These are phyloP conservation scores for Pharus latifolius DNA, from an alignment of 176 grass and related monocot genomes.

Conservation along the genomic window DNA sequence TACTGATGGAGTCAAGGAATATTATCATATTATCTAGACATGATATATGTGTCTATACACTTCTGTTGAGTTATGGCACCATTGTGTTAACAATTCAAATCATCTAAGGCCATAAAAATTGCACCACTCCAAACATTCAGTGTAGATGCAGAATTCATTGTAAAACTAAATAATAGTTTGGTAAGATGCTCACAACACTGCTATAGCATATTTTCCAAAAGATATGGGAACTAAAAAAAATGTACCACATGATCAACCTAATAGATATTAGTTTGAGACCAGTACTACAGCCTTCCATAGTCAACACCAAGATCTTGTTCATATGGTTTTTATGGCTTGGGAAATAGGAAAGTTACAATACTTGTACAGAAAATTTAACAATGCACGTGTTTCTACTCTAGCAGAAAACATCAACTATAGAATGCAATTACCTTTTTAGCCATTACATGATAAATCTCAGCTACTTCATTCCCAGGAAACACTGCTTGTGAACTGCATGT, in stretches of 20 bases:
- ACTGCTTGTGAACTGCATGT: conserved; percentile 71
- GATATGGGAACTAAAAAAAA: background rate
- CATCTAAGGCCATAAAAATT: background rate
- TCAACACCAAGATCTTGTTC: background rate
- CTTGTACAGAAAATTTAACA: background rate
- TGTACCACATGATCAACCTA: background rate
- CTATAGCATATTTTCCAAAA: background rate
- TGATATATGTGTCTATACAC: too few relatives aligned
- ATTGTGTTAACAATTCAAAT: background rate
- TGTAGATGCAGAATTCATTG: too few relatives aligned
- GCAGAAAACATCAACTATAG: background rate
- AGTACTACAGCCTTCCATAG: too few relatives aligned
- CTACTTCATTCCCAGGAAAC: conserved; percentile 79
- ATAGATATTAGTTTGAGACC: background rate
- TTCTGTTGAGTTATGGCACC: background rate
- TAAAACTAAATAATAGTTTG: background rate
- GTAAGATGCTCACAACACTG: background rate
- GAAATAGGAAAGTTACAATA: background rate
- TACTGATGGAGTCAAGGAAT: too few relatives aligned
- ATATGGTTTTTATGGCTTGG: background rate
- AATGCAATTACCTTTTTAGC: conserved; percentile 55
- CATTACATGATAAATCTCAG: conserved; percentile 82
- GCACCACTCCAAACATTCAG: too few relatives aligned
- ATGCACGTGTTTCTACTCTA: background rate
- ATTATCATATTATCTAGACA: too few relatives aligned